phyloP scores from a whole-genome alignment of 2,329 filamentous ascomycete genomes.

The Curvularia lunata region DNA sequence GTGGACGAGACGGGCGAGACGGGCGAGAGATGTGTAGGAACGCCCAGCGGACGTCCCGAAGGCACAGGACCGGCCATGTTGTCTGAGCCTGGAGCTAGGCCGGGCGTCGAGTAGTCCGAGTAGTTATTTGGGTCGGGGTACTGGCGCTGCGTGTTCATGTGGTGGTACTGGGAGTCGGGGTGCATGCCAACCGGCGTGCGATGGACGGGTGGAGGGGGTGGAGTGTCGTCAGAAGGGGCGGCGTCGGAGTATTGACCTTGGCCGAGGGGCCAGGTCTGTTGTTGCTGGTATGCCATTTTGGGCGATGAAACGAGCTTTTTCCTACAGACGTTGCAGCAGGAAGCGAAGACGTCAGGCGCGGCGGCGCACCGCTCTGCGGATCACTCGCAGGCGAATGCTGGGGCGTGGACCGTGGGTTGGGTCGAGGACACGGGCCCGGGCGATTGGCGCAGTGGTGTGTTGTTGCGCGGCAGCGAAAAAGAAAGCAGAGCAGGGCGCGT shows the following conservation, averaged over 20 bases:
- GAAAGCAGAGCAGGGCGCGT: not conserved
- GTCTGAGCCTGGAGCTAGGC: slow-evolving; percentile 66
- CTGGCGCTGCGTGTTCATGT: not conserved
- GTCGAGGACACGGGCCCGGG: not conserved
- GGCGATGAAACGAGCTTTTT: slow-evolving; percentile 6
- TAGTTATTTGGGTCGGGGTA: slow-evolving; percentile 41
- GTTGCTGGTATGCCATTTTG: slow-evolving; percentile 32
- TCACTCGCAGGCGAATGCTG: slow-evolving; percentile 13
- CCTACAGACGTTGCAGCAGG: slow-evolving; percentile 13
- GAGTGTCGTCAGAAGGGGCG: slow-evolving; percentile 30
- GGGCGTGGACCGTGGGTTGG: slow-evolving; percentile 11
- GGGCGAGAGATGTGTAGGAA: slow-evolving; percentile 21
- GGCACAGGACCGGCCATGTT: slow-evolving; percentile 66
- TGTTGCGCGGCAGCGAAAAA: not conserved
- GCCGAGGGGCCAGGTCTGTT: slow-evolving; percentile 31
- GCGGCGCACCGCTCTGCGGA: slow-evolving; percentile 25
- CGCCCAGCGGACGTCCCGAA: slow-evolving; percentile 30
- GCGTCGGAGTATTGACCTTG: slow-evolving; percentile 27
- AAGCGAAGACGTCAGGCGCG: slow-evolving; percentile 11
- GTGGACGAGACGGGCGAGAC: slow-evolving; percentile 27
- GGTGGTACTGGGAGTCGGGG: slow-evolving; percentile 31
- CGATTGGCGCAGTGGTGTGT: slow-evolving; percentile 1
- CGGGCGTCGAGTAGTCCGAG: slow-evolving; percentile 44
- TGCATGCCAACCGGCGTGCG: slow-evolving; percentile 35
- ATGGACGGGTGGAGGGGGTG: slow-evolving; percentile 46